Evolutionary conservation across 371 early-diverging fungal species (phyloP).

Genomic region (Mortierella sp.): DNA sequence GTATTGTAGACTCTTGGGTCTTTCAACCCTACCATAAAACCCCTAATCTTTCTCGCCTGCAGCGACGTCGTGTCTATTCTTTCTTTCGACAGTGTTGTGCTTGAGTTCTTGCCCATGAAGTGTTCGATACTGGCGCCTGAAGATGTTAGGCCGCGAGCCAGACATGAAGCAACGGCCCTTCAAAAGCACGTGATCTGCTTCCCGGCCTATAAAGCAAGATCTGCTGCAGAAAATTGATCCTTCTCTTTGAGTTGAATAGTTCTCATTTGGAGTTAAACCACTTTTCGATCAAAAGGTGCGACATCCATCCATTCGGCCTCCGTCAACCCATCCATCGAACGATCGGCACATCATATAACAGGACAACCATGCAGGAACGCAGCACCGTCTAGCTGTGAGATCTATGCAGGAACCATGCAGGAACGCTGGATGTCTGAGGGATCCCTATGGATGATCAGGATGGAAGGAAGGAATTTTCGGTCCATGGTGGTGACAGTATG

Average conservation of each 20-base stretch:
- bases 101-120: too few species aligned
- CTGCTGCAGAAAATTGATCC: not conserved
- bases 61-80: too few species aligned
- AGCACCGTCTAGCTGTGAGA: not conserved
- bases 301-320: not conserved
- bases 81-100: too few species aligned
- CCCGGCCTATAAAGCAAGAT: too few species aligned
- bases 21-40: not conserved
- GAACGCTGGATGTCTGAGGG: too few species aligned
- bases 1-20: not conserved
- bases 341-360: constrained; percentile 31
- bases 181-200: too few species aligned
- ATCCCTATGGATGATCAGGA: too few species aligned
- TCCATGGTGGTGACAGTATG: not conserved
- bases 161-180: too few species aligned
- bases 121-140: too few species aligned
- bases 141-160: too few species aligned
- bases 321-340: constrained; percentile 29
- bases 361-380: not conserved
- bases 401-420: not conserved
- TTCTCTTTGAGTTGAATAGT: constrained; percentile 54
- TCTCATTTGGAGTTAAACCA: constrained; percentile 50
- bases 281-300: constrained; percentile 57
- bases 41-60: not conserved
- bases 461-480: too few species aligned